Conservation (phyloP, 176 grass and related monocot genomes). For the Calamus simplicifolius region DNA sequence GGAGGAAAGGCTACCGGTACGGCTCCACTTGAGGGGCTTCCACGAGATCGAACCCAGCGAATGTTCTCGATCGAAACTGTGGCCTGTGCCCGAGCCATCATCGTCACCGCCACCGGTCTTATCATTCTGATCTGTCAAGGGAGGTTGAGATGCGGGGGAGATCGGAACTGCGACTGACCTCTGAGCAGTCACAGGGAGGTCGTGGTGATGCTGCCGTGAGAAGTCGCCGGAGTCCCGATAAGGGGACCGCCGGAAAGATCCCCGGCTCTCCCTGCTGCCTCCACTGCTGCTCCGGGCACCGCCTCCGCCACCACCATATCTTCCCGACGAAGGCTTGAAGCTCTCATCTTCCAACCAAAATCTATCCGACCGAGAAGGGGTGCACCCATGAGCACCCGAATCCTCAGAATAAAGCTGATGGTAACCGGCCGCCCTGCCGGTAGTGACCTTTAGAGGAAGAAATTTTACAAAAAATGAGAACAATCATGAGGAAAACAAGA, state of each 20-base stretch:
- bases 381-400: slow-evolving; percentile 14
- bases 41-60: slow-evolving; percentile 29
- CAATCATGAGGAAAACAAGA: not conserved
- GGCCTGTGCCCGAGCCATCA: slow-evolving; percentile 45
- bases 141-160: slow-evolving; percentile 14
- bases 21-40: slow-evolving; percentile 37
- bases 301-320: slow-evolving; percentile 5
- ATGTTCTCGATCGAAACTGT: slow-evolving; percentile 24
- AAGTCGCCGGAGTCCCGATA: too few species aligned
- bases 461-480: slow-evolving; percentile 1
- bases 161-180: slow-evolving; percentile 74
- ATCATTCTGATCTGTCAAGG: slow-evolving; percentile 13
- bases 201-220: slow-evolving; percentile 19
- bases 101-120: slow-evolving; percentile 16
- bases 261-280: not conserved
- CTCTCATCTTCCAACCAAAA: slow-evolving; percentile 12
- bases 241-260: slow-evolving; percentile 3
- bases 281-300: slow-evolving; percentile 1
- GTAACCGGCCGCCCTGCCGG: slow-evolving; percentile 23
- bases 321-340: slow-evolving; percentile 2
- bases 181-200: slow-evolving; percentile 26
- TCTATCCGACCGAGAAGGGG: slow-evolving; percentile 17
- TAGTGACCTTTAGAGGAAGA: slow-evolving; percentile 25
- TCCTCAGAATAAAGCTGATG: slow-evolving; percentile 17
- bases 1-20: slow-evolving; percentile 3